phyloP scores from a whole-genome alignment of 2,329 filamentous ascomycete genomes.

The Coleophoma cylindrospora region DNA sequence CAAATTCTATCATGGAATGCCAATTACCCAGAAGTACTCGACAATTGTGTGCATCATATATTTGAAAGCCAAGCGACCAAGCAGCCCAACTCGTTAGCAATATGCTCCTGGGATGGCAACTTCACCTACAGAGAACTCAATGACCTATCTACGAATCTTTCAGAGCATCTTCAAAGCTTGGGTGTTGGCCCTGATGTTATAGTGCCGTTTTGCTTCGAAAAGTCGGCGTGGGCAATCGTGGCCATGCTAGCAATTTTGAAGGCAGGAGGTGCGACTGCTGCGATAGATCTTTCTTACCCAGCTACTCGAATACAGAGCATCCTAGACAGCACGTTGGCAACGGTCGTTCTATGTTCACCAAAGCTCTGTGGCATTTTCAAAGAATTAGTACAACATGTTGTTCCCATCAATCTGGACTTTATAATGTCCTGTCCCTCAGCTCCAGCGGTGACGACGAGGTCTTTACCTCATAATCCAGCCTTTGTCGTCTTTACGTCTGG shows the following conservation, averaged over 20 bases:
- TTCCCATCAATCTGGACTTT: not conserved
- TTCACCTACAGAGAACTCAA: conserved; percentile 14
- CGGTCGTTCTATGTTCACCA: not conserved
- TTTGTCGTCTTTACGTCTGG: conserved; percentile 13
- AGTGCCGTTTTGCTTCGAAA: conserved; percentile 15
- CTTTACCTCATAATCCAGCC: conserved; percentile 3
- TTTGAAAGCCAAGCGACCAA: not conserved
- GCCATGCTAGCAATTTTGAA: conserved; percentile 15
- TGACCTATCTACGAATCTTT: conserved; percentile 5
- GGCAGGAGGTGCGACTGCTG: conserved; percentile 16
- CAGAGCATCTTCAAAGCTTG: not conserved
- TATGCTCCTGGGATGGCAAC: conserved; percentile 4
- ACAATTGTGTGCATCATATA: not conserved
- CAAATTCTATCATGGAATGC: conserved; percentile 1
- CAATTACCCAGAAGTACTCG: conserved; percentile 8
- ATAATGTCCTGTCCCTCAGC: not conserved
- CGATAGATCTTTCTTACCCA: conserved; percentile 11
- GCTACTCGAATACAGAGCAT: not conserved
- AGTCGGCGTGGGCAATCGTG: too few relatives aligned
- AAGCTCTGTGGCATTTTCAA: not conserved
- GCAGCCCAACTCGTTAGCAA: not conserved
- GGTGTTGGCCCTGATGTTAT: conserved; percentile 6
- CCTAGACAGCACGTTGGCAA: not conserved
- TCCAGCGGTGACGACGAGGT: not conserved
- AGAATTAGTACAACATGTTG: not conserved